These are phyloP conservation scores for Coffea humblotiana DNA, from an alignment of 305 asterid genomes.

Conservation along the genomic window DNA sequence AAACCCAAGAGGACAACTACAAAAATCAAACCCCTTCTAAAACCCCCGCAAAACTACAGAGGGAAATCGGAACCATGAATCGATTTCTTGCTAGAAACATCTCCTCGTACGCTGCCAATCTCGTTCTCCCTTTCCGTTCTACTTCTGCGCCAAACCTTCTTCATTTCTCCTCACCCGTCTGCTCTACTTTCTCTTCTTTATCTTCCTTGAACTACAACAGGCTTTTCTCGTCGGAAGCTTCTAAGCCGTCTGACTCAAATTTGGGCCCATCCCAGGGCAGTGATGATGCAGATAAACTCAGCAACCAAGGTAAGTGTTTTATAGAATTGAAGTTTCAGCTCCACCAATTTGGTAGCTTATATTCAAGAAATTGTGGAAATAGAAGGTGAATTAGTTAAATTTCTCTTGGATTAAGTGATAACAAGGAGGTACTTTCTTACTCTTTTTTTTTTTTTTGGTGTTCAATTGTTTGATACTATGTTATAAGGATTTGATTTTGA, in stretches of 20 bases:
- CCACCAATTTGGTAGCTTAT: too few species aligned
- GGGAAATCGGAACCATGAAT: slow-evolving; percentile 12
- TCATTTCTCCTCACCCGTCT: not conserved
- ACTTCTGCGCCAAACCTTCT: slow-evolving; percentile 7
- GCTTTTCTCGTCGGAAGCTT: slow-evolving; percentile 16
- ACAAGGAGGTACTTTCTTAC: not conserved
- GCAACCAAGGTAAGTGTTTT: slow-evolving; percentile 19
- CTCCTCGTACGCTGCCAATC: not conserved
- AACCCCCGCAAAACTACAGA: not conserved
- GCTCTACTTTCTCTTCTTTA: not conserved
- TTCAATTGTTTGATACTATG: not conserved
- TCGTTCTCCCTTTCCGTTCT: not conserved
- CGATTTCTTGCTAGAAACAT: slow-evolving; percentile 10
- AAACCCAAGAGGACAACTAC: not conserved
- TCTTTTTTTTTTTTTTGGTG: not conserved
- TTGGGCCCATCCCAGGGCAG: not conserved
- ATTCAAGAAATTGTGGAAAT: too few species aligned
- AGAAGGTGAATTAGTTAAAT: too few species aligned
- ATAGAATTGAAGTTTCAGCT: too few species aligned
- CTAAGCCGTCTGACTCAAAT: slow-evolving; percentile 3
- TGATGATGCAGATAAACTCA: not conserved
- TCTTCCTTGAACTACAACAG: not conserved
- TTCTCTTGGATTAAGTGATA: too few species aligned
- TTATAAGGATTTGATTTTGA: not conserved
- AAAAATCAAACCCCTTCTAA: not conserved